A percentile compares a stretch with the other conserved stretches of the same genome.
These are phyloP conservation scores for Apiospora koreana DNA, from an alignment of 2,329 filamentous ascomycete genomes.

Conservation along the genomic window DNA sequence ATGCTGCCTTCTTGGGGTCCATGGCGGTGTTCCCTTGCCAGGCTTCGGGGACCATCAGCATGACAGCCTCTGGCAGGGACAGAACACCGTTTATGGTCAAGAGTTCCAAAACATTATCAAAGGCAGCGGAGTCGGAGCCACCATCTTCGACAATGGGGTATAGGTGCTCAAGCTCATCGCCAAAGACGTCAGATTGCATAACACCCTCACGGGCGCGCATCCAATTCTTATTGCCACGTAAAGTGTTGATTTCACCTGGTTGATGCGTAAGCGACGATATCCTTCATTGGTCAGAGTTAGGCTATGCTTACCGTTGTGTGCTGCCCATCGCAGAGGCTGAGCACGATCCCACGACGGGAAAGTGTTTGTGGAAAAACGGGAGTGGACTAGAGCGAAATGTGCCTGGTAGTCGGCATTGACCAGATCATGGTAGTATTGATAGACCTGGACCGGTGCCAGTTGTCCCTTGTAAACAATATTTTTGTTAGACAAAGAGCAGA, in stretches of 20 bases:
- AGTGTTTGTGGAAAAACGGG: slow-evolving; percentile 96
- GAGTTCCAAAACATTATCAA: slow-evolving; percentile 94
- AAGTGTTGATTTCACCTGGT: slow-evolving; percentile 85
- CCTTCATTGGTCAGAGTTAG: slow-evolving; percentile 10
- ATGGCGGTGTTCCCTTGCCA: slow-evolving; percentile 94
- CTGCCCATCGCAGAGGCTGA: slow-evolving; percentile 93
- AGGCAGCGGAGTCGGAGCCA: slow-evolving; percentile 93
- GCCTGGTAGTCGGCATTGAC: slow-evolving; percentile 97
- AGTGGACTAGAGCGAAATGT: slow-evolving; percentile 95
- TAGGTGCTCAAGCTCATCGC: slow-evolving; percentile 84
- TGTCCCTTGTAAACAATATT: slow-evolving; percentile 99
- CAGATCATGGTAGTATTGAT: slow-evolving; percentile 96
- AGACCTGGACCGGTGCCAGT: slow-evolving; percentile 90
- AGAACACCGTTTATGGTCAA: slow-evolving; percentile 94
- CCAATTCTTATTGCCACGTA: slow-evolving; percentile 99
- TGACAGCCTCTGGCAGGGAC: slow-evolving; percentile 92
- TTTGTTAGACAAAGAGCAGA: slow-evolving; percentile 94
- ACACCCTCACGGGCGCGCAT: slow-evolving; percentile 96
- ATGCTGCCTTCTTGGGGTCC: slow-evolving; percentile 93
- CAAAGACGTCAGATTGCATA: slow-evolving; percentile 89
- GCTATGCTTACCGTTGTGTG: slow-evolving; percentile 75
- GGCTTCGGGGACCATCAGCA: slow-evolving; percentile 98
- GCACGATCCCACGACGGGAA: slow-evolving; percentile 98
- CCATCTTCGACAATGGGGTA: slow-evolving; percentile 97
- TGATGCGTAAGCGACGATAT: background rate